A percentile compares a stretch with the other conserved stretches of the same genome.
Conservation (phyloP, 2,329 filamentous ascomycete genomes). For the Capronia epimyces region DNA sequence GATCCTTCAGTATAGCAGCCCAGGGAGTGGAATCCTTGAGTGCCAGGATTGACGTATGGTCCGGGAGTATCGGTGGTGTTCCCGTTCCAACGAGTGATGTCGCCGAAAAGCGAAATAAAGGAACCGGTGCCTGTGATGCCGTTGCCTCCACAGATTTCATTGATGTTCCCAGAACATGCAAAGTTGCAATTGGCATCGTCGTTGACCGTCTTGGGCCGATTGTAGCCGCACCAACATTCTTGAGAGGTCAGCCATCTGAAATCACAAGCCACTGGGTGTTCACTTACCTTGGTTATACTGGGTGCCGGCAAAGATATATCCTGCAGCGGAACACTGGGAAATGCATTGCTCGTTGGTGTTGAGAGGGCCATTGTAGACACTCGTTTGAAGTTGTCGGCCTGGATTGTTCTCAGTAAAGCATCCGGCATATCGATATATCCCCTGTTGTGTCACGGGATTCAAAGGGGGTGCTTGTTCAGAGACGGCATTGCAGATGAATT, state of each 20-base stretch:
- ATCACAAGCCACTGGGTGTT: background rate
- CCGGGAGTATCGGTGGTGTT: slow-evolving; percentile 20
- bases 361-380: slow-evolving; percentile 25
- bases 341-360: slow-evolving; percentile 33
- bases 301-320: slow-evolving; percentile 30
- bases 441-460: slow-evolving; percentile 18
- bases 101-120: slow-evolving; percentile 23
- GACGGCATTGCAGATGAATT: slow-evolving; percentile 24
- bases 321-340: slow-evolving; percentile 21
- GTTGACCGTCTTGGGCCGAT: slow-evolving; percentile 28
- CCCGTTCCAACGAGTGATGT: slow-evolving; percentile 21
- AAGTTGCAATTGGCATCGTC: slow-evolving; percentile 28
- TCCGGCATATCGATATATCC: slow-evolving; percentile 30
- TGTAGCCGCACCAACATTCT: slow-evolving; percentile 35
- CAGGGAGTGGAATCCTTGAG: slow-evolving; percentile 33
- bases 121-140: slow-evolving; percentile 17
- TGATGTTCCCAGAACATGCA: slow-evolving; percentile 27
- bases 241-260: background rate
- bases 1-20: slow-evolving; percentile 40
- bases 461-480: slow-evolving; percentile 21
- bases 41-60: slow-evolving; percentile 23
- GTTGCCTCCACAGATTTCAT: slow-evolving; percentile 29
- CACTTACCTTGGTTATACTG: slow-evolving; percentile 28
- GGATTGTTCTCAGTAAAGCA: slow-evolving; percentile 33
- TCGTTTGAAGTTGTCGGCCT: slow-evolving; percentile 32